phyloP scores from a whole-genome alignment of 2,329 filamentous ascomycete genomes.

The Talaromyces marneffei region DNA sequence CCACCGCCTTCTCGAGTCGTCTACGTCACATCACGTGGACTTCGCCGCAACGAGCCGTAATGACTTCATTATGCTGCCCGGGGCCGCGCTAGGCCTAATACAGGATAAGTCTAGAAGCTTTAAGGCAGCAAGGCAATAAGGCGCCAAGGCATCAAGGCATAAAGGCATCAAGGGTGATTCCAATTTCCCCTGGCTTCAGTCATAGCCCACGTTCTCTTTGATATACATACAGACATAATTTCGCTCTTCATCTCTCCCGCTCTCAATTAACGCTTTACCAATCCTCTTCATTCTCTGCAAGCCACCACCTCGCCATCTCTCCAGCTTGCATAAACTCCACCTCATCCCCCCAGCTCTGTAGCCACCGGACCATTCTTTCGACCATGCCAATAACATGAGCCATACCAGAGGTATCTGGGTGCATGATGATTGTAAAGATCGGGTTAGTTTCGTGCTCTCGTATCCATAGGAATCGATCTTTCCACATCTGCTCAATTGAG shows the following conservation, averaged over 20 bases:
- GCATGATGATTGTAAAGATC: slow-evolving; percentile 50
- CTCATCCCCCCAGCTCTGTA: slow-evolving; percentile 36
- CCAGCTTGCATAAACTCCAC: slow-evolving; percentile 28
- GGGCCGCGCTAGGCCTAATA: background rate
- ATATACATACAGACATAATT: background rate
- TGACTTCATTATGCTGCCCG: background rate
- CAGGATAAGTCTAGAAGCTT: background rate
- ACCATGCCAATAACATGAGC: slow-evolving; percentile 57
- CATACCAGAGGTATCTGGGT: slow-evolving; percentile 57
- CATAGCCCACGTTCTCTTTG: too few relatives aligned
- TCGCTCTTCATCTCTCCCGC: background rate
- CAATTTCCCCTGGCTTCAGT: too few relatives aligned
- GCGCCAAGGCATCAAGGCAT: background rate
- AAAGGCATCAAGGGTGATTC: background rate
- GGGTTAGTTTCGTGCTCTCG: slow-evolving; percentile 31
- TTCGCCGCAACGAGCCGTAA: slow-evolving; percentile 1
- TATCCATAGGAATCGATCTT: slow-evolving; percentile 55
- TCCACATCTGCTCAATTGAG: slow-evolving; percentile 57
- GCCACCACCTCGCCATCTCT: slow-evolving; percentile 28
- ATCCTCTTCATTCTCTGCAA: slow-evolving; percentile 15
- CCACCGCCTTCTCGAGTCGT: slow-evolving; percentile 12
- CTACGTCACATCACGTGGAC: slow-evolving; percentile 15
- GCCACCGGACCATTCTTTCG: slow-evolving; percentile 47
- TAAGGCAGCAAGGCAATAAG: background rate
- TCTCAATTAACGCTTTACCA: background rate